These are phyloP conservation scores for Sugiyamaella valdiviana DNA, from an alignment of 805 yeast species.

Conservation along the genomic window DNA sequence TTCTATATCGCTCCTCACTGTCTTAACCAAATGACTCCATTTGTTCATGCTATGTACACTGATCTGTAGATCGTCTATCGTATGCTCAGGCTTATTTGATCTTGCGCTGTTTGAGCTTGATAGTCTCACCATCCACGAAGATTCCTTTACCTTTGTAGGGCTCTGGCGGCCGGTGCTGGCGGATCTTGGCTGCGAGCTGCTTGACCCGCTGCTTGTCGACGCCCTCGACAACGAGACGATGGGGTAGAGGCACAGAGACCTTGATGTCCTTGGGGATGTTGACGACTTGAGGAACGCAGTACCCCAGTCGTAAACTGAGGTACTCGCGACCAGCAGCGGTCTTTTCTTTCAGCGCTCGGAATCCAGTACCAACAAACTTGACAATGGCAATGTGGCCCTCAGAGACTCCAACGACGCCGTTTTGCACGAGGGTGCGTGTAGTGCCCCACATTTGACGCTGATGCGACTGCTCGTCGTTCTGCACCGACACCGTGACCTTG, in stretches of 20 bases:
- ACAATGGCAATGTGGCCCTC: constrained; percentile 89
- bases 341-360: constrained; percentile 74
- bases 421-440: constrained; percentile 66
- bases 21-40: not conserved
- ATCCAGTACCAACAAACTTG: constrained; percentile 94
- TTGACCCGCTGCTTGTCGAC: constrained; percentile 80
- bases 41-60: constrained; percentile 5
- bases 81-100: constrained; percentile 56
- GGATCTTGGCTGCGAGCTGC: constrained; percentile 79
- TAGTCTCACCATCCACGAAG: constrained; percentile 84
- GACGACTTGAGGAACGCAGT: constrained; percentile 70
- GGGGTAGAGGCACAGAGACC: constrained; percentile 76
- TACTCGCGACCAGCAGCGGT: constrained; percentile 43
- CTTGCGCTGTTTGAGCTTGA: constrained; percentile 85
- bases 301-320: constrained; percentile 81
- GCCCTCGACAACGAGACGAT: constrained; percentile 81
- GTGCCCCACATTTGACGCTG: constrained; percentile 97
- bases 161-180: constrained; percentile 90
- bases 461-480: constrained; percentile 47
- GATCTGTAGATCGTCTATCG: not conserved
- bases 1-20: too few species aligned
- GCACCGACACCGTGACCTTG: constrained; percentile 49
- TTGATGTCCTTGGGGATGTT: constrained; percentile 70
- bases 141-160: constrained; percentile 98
- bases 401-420: constrained; percentile 77